phyloP scores from a whole-genome alignment of 2,329 filamentous ascomycete species.

The Xylariaceae sp. region DNA sequence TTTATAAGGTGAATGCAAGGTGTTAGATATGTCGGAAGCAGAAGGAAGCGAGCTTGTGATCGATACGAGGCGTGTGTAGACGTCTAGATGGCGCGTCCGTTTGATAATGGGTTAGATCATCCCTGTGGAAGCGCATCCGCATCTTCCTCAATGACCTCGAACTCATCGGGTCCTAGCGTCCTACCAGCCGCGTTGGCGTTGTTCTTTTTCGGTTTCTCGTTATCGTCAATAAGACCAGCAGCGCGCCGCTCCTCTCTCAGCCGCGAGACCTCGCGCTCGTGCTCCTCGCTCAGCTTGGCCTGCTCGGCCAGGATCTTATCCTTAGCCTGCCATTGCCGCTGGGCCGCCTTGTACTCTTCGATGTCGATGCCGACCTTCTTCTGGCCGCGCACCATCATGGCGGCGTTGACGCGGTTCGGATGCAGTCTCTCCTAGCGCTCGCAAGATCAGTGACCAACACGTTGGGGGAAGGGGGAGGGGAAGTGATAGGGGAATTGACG shows the following conservation, averaged over 20 bases:
- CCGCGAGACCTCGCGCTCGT: slow-evolving; percentile 42
- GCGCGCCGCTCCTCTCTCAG: slow-evolving; percentile 38
- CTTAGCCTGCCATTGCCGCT: slow-evolving; percentile 43
- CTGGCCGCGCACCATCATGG: slow-evolving; percentile 51
- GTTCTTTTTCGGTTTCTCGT: slow-evolving; percentile 37
- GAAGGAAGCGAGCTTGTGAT: too few species aligned
- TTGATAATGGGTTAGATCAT: background rate
- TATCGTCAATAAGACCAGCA: slow-evolving; percentile 34
- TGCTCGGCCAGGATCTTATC: slow-evolving; percentile 54
- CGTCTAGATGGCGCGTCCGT: slow-evolving; percentile 1
- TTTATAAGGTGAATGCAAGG: too few species aligned
- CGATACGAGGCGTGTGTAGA: background rate
- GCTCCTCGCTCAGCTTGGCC: slow-evolving; percentile 38
- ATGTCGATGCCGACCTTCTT: slow-evolving; percentile 55
- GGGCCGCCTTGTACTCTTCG: slow-evolving; percentile 52
- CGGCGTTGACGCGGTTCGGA: slow-evolving; percentile 57
- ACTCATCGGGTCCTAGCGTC: background rate
- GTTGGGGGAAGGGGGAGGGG: background rate
- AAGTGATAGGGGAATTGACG: background rate
- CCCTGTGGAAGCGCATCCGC: slow-evolving; percentile 13
- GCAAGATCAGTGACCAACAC: background rate
- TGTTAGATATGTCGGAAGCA: too few species aligned
- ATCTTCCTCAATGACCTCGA: slow-evolving; percentile 18
- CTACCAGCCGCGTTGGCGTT: slow-evolving; percentile 19
- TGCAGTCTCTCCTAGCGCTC: slow-evolving; percentile 52